phyloP scores from a whole-genome alignment of 768 basidiomycete genomes.

The Pleurotus platypus region DNA sequence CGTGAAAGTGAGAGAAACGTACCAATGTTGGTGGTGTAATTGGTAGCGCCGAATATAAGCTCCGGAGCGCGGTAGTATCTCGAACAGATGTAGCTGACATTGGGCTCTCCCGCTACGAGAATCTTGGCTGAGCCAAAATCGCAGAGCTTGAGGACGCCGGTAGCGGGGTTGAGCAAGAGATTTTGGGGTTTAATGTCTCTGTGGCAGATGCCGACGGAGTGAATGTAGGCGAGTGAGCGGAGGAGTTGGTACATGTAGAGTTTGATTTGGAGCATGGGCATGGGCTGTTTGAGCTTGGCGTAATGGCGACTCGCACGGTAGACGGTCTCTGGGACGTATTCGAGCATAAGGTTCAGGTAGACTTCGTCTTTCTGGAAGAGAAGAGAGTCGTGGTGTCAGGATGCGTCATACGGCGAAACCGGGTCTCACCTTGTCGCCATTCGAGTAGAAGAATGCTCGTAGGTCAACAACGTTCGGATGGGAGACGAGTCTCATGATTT shows the following conservation, averaged over 20 bases:
- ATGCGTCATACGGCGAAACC: constrained; percentile 9
- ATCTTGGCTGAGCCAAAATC: constrained; percentile 99
- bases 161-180: constrained; percentile 92
- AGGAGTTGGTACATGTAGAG: constrained; percentile 99
- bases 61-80: constrained; percentile 99
- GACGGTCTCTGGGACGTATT: constrained; percentile 99
- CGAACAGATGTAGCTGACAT: constrained; percentile 99
- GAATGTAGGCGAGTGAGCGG: constrained; percentile 97
- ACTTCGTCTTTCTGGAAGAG: constrained; percentile 92
- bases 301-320: constrained; percentile 99
- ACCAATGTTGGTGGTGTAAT: constrained; percentile 99
- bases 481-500: constrained; percentile 96
- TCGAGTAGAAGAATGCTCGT: constrained; percentile 98
- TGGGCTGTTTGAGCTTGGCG: constrained; percentile 98
- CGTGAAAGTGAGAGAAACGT: constrained; percentile 23
- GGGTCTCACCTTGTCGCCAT: constrained; percentile 87
- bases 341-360: constrained; percentile 97
- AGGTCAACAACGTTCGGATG: constrained; percentile 99
- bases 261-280: constrained; percentile 99
- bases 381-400: constrained; percentile 10
- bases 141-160: constrained; percentile 95
- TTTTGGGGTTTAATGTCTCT: constrained; percentile 99
- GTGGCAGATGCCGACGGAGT: constrained; percentile 99
- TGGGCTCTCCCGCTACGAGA: constrained; percentile 94
- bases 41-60: constrained; percentile 98